phyloP scores from a whole-genome alignment of 2,329 filamentous ascomycete species.

The Sporothrix dimorphospora region DNA sequence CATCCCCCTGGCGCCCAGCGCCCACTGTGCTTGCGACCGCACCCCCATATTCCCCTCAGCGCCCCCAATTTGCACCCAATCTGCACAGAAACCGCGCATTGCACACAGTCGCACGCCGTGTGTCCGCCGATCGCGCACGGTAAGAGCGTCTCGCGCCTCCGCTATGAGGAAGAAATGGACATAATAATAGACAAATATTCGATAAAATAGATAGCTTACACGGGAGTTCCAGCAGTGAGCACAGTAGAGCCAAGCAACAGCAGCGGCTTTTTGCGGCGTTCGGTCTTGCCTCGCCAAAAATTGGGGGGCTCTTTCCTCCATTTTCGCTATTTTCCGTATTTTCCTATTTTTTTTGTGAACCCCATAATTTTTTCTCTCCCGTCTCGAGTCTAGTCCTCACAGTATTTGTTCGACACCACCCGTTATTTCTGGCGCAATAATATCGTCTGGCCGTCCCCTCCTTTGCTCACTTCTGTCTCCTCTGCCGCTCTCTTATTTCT shows the following conservation, averaged over 20 bases:
- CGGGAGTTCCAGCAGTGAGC: not conserved
- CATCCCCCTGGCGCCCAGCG: not conserved
- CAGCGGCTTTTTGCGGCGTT: not conserved
- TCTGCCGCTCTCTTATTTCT: slow-evolving; percentile 12
- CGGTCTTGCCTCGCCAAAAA: not conserved
- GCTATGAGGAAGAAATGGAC: slow-evolving; percentile 12
- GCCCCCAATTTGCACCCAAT: not conserved
- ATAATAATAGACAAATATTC: not conserved
- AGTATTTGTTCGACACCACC: not conserved
- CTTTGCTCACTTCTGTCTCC: not conserved
- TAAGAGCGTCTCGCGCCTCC: slow-evolving; percentile 14
- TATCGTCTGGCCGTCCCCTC: slow-evolving; percentile 20
- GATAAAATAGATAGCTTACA: slow-evolving; percentile 13
- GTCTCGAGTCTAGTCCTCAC: not conserved
- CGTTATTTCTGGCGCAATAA: slow-evolving; percentile 19
- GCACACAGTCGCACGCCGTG: slow-evolving; percentile 2
- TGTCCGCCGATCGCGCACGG: slow-evolving; percentile 16
- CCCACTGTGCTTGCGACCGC: not conserved
- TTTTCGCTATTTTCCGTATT: slow-evolving; percentile 22
- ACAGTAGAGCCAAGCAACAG: too few relatives aligned
- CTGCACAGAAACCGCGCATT: slow-evolving; percentile 24
- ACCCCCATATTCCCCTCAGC: slow-evolving; percentile 9
- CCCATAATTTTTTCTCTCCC: slow-evolving; percentile 16
- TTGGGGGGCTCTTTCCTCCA: not conserved
- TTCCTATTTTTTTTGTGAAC: slow-evolving; percentile 21